Conservation (phyloP, 176 grass and related monocot genomes). For the Pharus latifolius region DNA sequence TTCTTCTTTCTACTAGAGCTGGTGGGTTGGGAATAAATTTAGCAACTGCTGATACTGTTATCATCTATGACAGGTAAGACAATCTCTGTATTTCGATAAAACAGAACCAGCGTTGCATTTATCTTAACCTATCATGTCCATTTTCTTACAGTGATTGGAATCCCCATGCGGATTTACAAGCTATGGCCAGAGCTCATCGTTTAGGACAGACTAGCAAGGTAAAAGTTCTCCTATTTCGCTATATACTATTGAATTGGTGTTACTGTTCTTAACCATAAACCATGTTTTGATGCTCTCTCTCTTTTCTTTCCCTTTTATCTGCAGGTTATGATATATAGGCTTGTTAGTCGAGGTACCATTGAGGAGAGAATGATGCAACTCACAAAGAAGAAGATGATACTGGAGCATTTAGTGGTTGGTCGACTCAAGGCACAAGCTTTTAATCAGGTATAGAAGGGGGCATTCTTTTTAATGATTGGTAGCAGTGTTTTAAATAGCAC, state of each 20-base stretch:
- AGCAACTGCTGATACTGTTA: slow-evolving; percentile 97
- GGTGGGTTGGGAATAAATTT: slow-evolving; percentile 98
- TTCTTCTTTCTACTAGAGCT: slow-evolving; percentile 97
- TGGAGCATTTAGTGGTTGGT: slow-evolving; percentile 98
- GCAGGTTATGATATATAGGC: slow-evolving; percentile 99
- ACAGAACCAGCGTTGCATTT: slow-evolving; percentile 9
- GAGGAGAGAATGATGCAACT: slow-evolving; percentile 99
- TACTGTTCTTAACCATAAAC: background rate
- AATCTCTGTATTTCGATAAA: slow-evolving; percentile 1
- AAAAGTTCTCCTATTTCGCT: slow-evolving; percentile 20
- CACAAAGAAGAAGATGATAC: slow-evolving; percentile 97
- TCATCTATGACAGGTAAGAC: slow-evolving; percentile 95
- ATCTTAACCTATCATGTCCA: background rate
- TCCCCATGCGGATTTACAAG: slow-evolving; percentile 97
- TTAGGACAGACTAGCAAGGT: slow-evolving; percentile 98
- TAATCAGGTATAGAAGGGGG: slow-evolving; percentile 63
- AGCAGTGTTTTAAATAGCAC: background rate
- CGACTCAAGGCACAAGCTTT: slow-evolving; percentile 86
- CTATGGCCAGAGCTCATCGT: slow-evolving; percentile 99
- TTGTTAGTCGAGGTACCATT: slow-evolving; percentile 95
- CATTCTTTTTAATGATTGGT: background rate
- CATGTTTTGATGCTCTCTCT: background rate
- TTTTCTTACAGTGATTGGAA: slow-evolving; percentile 67
- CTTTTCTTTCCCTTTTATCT: slow-evolving; percentile 35
- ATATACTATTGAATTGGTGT: slow-evolving; percentile 3